Percentiles rank a stretch among this genome's conserved stretches.
These are phyloP conservation scores for Arthrobotrys sphaeroides DNA, from an alignment of 2,329 filamentous ascomycete species.

Conservation along the genomic window DNA sequence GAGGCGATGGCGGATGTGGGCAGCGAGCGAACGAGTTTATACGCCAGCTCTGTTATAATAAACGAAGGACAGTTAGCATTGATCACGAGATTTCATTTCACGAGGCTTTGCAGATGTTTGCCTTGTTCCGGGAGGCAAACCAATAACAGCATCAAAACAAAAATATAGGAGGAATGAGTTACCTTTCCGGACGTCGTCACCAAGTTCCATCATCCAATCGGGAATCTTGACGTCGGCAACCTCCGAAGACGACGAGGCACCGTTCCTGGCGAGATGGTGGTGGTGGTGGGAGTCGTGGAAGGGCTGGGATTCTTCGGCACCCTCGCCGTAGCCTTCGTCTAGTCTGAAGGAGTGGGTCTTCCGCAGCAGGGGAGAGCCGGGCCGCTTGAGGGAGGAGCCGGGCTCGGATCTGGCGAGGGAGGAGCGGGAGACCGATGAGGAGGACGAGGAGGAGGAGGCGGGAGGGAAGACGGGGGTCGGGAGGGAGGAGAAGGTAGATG, in stretches of 20 bases:
- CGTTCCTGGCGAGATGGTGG: slow-evolving; percentile 59
- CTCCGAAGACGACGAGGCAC: slow-evolving; percentile 56
- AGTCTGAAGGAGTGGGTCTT: slow-evolving; percentile 50
- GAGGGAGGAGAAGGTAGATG: background rate
- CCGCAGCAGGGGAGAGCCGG: slow-evolving; percentile 41
- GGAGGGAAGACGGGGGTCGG: slow-evolving; percentile 10
- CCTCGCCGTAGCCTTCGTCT: slow-evolving; percentile 54
- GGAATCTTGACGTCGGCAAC: slow-evolving; percentile 63
- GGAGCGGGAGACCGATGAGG: background rate
- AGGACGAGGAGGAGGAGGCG: background rate
- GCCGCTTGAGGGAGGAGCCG: slow-evolving; percentile 31
- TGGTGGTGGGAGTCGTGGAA: slow-evolving; percentile 57
- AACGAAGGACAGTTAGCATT: background rate
- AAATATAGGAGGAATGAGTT: slow-evolving; percentile 55
- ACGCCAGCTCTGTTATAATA: slow-evolving; percentile 75
- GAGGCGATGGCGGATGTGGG: slow-evolving; percentile 81
- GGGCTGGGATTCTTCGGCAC: slow-evolving; percentile 37
- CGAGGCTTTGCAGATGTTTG: no score
- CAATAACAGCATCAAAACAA: background rate
- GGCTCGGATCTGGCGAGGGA: slow-evolving; percentile 20
- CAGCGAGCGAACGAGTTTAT: slow-evolving; percentile 78
- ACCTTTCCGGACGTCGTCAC: slow-evolving; percentile 69
- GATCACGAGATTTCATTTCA: no score
- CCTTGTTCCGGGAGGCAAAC: slow-evolving; percentile 1
- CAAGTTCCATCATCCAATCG: slow-evolving; percentile 67